Percentiles rank a stretch among this genome's conserved stretches.
Conservation (phyloP, 305 asterid genomes). For the Plantago rigida region DNA sequence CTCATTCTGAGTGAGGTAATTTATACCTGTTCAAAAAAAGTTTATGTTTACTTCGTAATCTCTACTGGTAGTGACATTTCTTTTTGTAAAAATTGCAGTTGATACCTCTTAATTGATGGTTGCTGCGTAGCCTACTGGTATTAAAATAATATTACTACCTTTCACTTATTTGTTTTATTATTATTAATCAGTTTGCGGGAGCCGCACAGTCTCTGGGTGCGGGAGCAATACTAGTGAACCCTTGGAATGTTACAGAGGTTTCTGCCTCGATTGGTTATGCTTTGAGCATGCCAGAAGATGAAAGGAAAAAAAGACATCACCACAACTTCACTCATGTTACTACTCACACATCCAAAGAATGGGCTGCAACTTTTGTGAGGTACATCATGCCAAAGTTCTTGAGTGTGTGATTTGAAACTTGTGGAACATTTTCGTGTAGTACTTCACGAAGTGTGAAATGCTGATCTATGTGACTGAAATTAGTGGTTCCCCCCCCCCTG, state of each 20-base stretch:
- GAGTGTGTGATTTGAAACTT: neutral
- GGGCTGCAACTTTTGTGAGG: slow-evolving; percentile 97
- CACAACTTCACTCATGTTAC: slow-evolving; percentile 80
- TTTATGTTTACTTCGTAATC: no score
- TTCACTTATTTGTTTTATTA: slow-evolving; percentile 16
- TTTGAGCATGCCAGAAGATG: slow-evolving; percentile 66
- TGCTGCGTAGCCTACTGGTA: neutral
- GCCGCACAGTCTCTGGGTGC: slow-evolving; percentile 97
- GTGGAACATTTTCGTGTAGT: neutral
- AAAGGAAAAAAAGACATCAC: slow-evolving; percentile 75
- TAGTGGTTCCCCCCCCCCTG: slow-evolving; percentile 7
- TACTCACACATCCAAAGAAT: slow-evolving; percentile 82
- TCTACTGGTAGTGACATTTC: no score
- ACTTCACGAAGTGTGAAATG: slow-evolving; percentile 1
- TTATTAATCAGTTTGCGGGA: slow-evolving; percentile 60
- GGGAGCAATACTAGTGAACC: slow-evolving; percentile 81
- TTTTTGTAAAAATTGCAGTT: neutral
- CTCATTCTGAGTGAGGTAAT: slow-evolving; percentile 87
- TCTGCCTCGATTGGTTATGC: slow-evolving; percentile 76
- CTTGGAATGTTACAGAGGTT: slow-evolving; percentile 89
- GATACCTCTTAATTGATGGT: neutral
- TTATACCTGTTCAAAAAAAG: neutral
- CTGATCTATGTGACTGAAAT: slow-evolving; percentile 21
- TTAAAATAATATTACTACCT: neutral
- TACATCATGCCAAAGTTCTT: slow-evolving; percentile 20